Evolutionary conservation across 345 rosid genomes (phyloP).

Genomic region (Cardamine chenopodiifolia): DNA sequence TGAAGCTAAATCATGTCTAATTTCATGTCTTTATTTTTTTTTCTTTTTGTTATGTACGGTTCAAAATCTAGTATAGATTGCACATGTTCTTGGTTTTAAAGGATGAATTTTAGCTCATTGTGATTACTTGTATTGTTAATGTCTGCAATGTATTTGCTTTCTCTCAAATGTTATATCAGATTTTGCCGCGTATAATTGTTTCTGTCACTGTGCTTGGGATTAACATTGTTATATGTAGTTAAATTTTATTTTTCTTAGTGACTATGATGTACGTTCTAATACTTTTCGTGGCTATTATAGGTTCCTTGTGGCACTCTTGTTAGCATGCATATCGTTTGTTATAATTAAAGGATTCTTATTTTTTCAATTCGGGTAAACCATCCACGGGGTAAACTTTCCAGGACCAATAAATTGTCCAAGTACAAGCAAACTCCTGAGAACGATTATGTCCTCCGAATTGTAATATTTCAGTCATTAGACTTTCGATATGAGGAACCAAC

Average conservation of each 20-base stretch:
- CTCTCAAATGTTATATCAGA: neutral
- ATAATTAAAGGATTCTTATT: slow-evolving; percentile 76
- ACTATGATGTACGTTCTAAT: slow-evolving; percentile 21
- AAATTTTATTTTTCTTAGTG: neutral
- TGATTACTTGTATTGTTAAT: slow-evolving; percentile 5
- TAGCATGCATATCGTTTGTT: slow-evolving; percentile 85
- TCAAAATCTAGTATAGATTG: neutral
- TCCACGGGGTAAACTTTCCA: no score
- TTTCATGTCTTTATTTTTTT: neutral
- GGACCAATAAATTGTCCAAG: no score
- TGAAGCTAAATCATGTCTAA: slow-evolving; percentile 15
- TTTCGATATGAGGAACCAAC: no score
- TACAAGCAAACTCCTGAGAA: no score
- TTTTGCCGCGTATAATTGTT: slow-evolving; percentile 1
- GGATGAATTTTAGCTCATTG: neutral
- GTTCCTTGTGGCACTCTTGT: slow-evolving; percentile 77
- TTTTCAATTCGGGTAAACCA: slow-evolving; percentile 71
- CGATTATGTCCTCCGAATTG: no score
- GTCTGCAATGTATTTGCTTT: neutral
- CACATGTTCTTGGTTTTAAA: neutral
- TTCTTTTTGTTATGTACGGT: neutral
- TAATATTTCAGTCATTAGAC: no score
- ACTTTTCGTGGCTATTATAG: slow-evolving; percentile 47
- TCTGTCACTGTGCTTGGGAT: slow-evolving; percentile 21
- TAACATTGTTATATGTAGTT: neutral